Evolutionary conservation across 768 basidiomycete genomes (phyloP).

Genomic region (Pisolithus sp.): DNA sequence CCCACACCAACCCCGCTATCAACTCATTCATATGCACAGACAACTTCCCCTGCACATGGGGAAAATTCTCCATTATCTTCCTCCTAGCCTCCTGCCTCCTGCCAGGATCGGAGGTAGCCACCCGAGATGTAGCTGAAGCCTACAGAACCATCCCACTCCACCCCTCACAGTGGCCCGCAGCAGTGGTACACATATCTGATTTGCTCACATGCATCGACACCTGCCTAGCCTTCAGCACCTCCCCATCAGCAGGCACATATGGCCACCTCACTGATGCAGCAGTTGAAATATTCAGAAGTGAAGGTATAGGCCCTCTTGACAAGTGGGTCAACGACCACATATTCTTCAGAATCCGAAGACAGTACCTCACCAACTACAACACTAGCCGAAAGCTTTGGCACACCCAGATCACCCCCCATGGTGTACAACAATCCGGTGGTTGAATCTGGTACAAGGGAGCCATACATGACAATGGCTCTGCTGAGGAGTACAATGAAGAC

Average conservation of each 20-base stretch:
- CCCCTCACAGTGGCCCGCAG: too few relatives aligned
- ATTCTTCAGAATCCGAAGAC: slow-evolving; percentile 25
- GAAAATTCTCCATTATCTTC: slow-evolving; percentile 32
- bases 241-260: too few relatives aligned
- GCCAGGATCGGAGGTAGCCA: slow-evolving; percentile 24
- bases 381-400: not conserved
- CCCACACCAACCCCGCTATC: not conserved
- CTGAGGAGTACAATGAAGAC: too few relatives aligned
- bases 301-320: not conserved
- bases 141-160: too few relatives aligned
- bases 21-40: slow-evolving; percentile 14
- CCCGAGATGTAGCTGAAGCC: too few relatives aligned
- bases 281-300: not conserved
- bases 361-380: too few relatives aligned
- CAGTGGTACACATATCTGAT: too few relatives aligned
- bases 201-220: slow-evolving; percentile 7
- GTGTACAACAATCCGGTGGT: too few relatives aligned
- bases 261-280: not conserved
- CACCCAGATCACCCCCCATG: too few relatives aligned
- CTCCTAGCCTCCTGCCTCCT: slow-evolving; percentile 22
- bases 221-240: too few relatives aligned
- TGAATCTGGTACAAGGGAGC: too few relatives aligned
- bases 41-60: slow-evolving; percentile 38
- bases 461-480: too few relatives aligned
- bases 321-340: not conserved